A percentile compares a stretch with the other conserved stretches of the same genome.
phyloP scores from a whole-genome alignment of 805 yeast genomes.

The Gaillardinia entomophila region DNA sequence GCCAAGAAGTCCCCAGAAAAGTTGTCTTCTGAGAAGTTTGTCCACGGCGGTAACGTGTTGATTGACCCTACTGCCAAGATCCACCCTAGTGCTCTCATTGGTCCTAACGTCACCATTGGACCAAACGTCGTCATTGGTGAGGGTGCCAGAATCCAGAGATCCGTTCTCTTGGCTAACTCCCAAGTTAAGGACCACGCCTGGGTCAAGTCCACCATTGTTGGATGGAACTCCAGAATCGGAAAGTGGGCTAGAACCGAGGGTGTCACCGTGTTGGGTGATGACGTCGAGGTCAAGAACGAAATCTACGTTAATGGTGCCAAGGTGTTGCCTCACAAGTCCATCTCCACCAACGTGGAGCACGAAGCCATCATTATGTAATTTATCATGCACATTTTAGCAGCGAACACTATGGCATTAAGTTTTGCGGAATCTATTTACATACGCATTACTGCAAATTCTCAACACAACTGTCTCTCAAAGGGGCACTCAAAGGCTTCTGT shows the following conservation, averaged over 20 bases:
- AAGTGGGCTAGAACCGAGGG: slow-evolving; percentile 99
- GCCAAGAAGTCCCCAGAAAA: slow-evolving; percentile 71
- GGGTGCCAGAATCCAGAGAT: slow-evolving; percentile 97
- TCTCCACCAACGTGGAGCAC: slow-evolving; percentile 92
- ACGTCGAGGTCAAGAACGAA: slow-evolving; percentile 97
- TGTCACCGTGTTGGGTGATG: slow-evolving; percentile 97
- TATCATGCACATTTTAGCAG: no score
- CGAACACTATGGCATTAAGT: no score
- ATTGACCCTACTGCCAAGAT: slow-evolving; percentile 94
- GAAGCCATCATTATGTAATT: slow-evolving; percentile 95
- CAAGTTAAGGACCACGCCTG: slow-evolving; percentile 94
- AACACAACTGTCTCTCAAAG: slow-evolving; percentile 41
- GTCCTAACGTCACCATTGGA: slow-evolving; percentile 97
- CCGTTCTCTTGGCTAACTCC: slow-evolving; percentile 88
- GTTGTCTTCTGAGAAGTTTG: slow-evolving; percentile 64
- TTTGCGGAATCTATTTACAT: no score
- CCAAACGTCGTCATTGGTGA: slow-evolving; percentile 94
- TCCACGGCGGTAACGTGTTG: slow-evolving; percentile 87
- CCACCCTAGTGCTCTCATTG: slow-evolving; percentile 88
- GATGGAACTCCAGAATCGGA: slow-evolving; percentile 98
- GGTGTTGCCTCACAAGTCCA: slow-evolving; percentile 97
- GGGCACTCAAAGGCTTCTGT: slow-evolving; percentile 55
- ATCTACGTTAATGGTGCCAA: slow-evolving; percentile 99
- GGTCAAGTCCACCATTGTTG: slow-evolving; percentile 96
- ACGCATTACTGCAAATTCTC: no score